Base-by-base conservation (phyloP, 192 early-diverging fungal species). In the Backusella westeae region DNA sequence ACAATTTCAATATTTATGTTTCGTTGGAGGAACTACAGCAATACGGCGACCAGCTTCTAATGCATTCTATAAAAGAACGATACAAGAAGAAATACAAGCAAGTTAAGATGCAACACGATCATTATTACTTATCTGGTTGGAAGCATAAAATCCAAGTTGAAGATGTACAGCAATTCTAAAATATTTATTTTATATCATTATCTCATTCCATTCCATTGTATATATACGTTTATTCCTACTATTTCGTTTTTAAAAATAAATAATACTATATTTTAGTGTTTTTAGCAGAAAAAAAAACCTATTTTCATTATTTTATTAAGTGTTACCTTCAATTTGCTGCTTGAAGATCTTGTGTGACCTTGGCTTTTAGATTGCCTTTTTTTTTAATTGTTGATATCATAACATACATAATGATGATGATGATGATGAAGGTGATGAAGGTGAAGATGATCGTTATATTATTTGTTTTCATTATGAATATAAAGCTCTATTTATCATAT, bases 1-100 rank as follows among this genome's bases (percentile, higher is more conserved):
- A 91, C 75, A 91, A 94, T 75, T 97, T 95, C 83, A 90, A 93
- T 56, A 85, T 97, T n/a, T 88, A 84, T 73, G 88, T 96, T 21
- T 89, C 87, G 26, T 83, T 90, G 21, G 92, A 95, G 71, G 93
- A 95, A 67, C 84, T 97, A 17, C 94, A 96, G 78, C 87, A 87
- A 67, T 88, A 89, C 34, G 94, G 94, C 44, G 84, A 94, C 52
- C 89, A 89, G 67, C 85, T 96, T 78, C 85, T 94, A 71, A 78
- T 85, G 72, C 85, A 87, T 63, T 63, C 56, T 2, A 63, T 63
- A 29, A 26, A 23, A 29, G 56, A 63, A 29, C 56, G 14, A 63
- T 63, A 63, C 56, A 63, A 63, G n/a, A 59, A 26, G 21, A 23
- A 63, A 63, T 63, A 63, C 56, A 63, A 63, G 4, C 56, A 63